phyloP scores from a whole-genome alignment of 2,329 filamentous ascomycete species.

The Trichoderma citrinoviride region DNA sequence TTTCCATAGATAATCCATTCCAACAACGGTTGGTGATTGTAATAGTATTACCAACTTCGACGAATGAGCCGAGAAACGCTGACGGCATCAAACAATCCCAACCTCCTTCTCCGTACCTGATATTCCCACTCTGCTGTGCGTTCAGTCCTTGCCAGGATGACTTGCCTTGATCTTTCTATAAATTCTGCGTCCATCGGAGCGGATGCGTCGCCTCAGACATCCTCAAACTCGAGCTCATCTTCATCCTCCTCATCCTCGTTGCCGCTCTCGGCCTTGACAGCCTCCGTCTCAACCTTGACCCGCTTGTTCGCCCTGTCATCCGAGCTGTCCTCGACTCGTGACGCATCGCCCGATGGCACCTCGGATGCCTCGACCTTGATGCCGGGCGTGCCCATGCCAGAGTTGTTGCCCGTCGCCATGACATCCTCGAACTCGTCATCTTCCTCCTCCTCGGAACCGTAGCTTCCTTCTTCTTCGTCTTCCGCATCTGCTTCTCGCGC shows the following conservation, averaged over 20 bases:
- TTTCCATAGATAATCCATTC: too few species aligned
- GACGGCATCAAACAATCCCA: neutral
- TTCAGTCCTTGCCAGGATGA: neutral
- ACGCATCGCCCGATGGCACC: conserved; percentile 23
- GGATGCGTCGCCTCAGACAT: conserved; percentile 41
- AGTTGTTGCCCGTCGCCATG: conserved; percentile 38
- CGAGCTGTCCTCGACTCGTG: conserved; percentile 29
- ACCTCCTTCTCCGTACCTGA: too few species aligned
- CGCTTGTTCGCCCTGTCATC: conserved; percentile 56
- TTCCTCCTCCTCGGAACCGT: conserved; percentile 38
- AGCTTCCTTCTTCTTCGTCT: conserved; percentile 37
- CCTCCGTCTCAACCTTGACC: conserved; percentile 55
- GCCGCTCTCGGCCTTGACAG: conserved; percentile 45
- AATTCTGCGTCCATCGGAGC: neutral
- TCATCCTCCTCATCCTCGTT: conserved; percentile 49
- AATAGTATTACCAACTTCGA: neutral
- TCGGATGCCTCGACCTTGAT: conserved; percentile 38
- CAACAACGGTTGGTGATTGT: neutral
- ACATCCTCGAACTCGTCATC: conserved; percentile 51
- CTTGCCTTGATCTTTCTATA: neutral
- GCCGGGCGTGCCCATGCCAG: conserved; percentile 34
- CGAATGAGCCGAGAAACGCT: neutral
- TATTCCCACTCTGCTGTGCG: neutral
- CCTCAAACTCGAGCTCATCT: conserved; percentile 59
- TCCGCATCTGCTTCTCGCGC: conserved; percentile 33